A percentile compares a stretch with the other conserved stretches of the same genome.
Conservation (phyloP, 169 alveolate species). For the Plasmodium relictum region DNA sequence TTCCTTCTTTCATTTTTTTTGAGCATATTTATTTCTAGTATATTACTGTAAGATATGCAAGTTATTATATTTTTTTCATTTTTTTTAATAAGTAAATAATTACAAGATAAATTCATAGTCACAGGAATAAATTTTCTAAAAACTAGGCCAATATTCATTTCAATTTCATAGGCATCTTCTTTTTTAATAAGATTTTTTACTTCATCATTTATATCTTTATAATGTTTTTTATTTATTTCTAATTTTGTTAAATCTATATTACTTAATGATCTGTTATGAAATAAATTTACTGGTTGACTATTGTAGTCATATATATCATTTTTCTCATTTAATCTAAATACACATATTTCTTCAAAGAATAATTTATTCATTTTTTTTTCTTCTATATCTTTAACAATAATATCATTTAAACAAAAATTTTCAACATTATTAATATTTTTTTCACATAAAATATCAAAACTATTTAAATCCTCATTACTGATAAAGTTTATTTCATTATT, state of each 20-base stretch:
- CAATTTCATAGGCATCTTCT: slow-evolving; percentile 32
- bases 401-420: slow-evolving; percentile 22
- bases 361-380: slow-evolving; percentile 37
- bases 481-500: slow-evolving; percentile 10
- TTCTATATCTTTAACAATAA: slow-evolving; percentile 38
- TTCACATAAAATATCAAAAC: slow-evolving; percentile 4
- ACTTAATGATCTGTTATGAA: background rate
- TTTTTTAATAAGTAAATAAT: slow-evolving; percentile 40
- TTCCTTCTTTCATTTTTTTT: slow-evolving; percentile 30
- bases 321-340: slow-evolving; percentile 33
- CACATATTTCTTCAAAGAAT: slow-evolving; percentile 65
- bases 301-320: background rate
- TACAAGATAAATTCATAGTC: slow-evolving; percentile 29
- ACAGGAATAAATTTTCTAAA: slow-evolving; percentile 40
- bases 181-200: slow-evolving; percentile 30
- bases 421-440: background rate
- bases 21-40: slow-evolving; percentile 25
- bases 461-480: slow-evolving; percentile 18
- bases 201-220: slow-evolving; percentile 39
- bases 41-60: slow-evolving; percentile 48
- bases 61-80: slow-evolving; percentile 54
- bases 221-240: slow-evolving; percentile 38
- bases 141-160: slow-evolving; percentile 52
- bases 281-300: slow-evolving; percentile 1
- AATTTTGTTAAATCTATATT: slow-evolving; percentile 44